A percentile compares a stretch with the other conserved stretches of the same genome.
Conservation (phyloP, 176 grass and related monocot genomes). For the Chloris gayana region DNA sequence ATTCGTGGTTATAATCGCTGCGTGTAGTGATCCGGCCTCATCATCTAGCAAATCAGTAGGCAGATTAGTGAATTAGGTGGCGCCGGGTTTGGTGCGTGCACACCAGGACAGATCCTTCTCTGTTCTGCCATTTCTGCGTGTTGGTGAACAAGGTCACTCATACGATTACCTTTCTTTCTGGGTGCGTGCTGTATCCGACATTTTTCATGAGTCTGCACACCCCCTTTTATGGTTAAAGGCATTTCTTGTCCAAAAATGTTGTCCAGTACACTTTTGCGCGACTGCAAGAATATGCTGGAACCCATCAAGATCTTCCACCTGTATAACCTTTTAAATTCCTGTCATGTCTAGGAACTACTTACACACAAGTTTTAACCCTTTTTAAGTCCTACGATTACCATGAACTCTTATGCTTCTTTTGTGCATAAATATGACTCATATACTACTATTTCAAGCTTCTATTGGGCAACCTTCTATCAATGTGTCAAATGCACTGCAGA, state of each 20-base stretch:
- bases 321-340: not conserved
- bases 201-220: not conserved
- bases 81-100: not conserved
- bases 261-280: not conserved
- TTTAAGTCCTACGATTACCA: not conserved
- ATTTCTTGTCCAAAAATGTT: not conserved
- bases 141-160: not conserved
- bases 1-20: not conserved
- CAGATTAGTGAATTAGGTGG: not conserved
- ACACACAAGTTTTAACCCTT: not conserved
- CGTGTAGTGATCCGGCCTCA: not conserved
- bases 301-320: not conserved
- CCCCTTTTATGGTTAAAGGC: not conserved
- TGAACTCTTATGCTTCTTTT: too few species aligned
- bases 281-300: not conserved
- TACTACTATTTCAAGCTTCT: too few species aligned
- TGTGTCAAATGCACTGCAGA: too few species aligned
- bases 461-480: too few species aligned
- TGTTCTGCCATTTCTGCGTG: not conserved
- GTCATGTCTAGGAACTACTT: not conserved
- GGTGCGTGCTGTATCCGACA: not conserved
- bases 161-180: not conserved
- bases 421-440: too few species aligned
- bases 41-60: not conserved
- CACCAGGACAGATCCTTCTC: slow-evolving; percentile 5